Conservation (phyloP, 305 asterid genomes). For the Solanum hybrid region DNA sequence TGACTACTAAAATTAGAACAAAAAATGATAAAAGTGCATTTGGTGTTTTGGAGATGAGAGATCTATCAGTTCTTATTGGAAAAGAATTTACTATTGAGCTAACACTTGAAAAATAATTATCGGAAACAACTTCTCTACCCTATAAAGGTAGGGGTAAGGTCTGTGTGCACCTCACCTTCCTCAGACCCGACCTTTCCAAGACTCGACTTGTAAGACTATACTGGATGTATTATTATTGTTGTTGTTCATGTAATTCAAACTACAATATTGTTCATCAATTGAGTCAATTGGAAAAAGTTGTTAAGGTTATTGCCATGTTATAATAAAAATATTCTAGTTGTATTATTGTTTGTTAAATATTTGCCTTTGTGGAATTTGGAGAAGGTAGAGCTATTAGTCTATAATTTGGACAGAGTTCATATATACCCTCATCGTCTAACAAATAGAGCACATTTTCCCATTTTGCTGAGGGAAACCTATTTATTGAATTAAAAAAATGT, state of each 20-base stretch:
- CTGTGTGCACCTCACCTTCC: not conserved
- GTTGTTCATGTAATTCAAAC: not conserved
- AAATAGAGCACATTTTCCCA: not conserved
- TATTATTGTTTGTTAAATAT: not conserved
- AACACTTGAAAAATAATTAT: not conserved
- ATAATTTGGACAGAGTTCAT: not conserved
- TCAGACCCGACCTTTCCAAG: not conserved
- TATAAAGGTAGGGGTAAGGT: not conserved
- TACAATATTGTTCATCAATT: not conserved
- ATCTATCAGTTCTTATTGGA: slow-evolving; percentile 29
- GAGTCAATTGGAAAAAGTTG: not conserved
- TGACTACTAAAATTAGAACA: slow-evolving; percentile 9
- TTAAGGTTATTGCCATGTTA: not conserved
- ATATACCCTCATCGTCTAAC: not conserved
- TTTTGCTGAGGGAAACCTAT: not conserved
- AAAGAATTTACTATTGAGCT: slow-evolving; percentile 35
- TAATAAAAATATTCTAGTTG: not conserved
- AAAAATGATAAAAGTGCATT: slow-evolving; percentile 9
- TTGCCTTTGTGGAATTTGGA: not conserved
- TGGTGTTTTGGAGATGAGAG: slow-evolving; percentile 30
- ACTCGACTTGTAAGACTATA: not conserved
- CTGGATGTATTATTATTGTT: no score
- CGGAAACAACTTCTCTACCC: not conserved
- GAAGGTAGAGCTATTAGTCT: not conserved
- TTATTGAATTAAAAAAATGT: no score